phyloP scores from a whole-genome alignment of 352 stramenopile genomes.

The Sclerospora graminicola region DNA sequence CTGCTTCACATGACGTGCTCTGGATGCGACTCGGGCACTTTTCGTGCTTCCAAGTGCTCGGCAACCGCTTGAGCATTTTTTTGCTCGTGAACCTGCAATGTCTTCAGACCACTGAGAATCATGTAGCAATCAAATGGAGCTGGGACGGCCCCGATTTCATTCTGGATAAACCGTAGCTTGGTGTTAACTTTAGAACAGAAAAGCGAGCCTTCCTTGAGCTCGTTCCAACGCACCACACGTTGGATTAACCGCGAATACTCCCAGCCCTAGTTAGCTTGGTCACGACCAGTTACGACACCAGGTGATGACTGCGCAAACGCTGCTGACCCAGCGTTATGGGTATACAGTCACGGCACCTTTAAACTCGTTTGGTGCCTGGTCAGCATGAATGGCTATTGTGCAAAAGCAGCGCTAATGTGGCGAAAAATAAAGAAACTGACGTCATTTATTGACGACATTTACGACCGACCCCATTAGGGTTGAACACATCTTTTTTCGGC shows the following conservation, averaged over 20 bases:
- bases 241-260: constrained; percentile 95
- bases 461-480: no score
- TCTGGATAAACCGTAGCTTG: constrained; percentile 91
- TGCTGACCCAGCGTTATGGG: constrained; percentile 90
- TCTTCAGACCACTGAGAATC: constrained; percentile 93
- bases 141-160: constrained; percentile 88
- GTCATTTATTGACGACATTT: no score
- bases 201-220: constrained; percentile 85
- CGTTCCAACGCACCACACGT: constrained; percentile 91
- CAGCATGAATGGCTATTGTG: constrained; percentile 77
- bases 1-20: no score
- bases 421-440: no score
- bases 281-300: constrained; percentile 60
- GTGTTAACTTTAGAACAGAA: constrained; percentile 87
- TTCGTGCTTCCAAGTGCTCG: constrained; percentile 81
- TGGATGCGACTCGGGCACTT: constrained; percentile 86
- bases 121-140: constrained; percentile 92
- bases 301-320: constrained; percentile 79
- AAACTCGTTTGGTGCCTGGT: constrained; percentile 64
- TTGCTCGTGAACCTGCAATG: constrained; percentile 88
- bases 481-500: no score
- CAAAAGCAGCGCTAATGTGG: constrained; percentile 74
- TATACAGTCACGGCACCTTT: constrained; percentile 72
- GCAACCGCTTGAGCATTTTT: constrained; percentile 91
- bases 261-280: constrained; percentile 88